A percentile compares a stretch with the other conserved stretches of the same genome.
Evolutionary conservation across 345 rosid species (phyloP).

Genomic region (Eucalyptus paniculata): DNA sequence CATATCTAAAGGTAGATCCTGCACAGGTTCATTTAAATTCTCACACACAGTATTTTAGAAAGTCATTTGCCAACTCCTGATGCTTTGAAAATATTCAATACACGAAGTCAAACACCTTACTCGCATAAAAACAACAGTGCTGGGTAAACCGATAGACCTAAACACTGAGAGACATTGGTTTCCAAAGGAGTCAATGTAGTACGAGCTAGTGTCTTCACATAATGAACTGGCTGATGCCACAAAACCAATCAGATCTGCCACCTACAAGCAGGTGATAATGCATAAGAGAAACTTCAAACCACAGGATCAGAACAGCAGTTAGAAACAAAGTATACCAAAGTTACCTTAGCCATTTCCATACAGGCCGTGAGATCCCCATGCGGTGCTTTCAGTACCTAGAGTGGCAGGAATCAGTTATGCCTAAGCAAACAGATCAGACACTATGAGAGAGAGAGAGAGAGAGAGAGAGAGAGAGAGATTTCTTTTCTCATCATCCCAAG

Average conservation of each 20-base stretch:
- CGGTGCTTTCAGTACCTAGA: slow-evolving; percentile 70
- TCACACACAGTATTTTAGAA: neutral
- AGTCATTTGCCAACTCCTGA: neutral
- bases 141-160: slow-evolving; percentile 79
- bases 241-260: slow-evolving; percentile 92
- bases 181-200: slow-evolving; percentile 76
- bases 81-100: neutral
- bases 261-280: slow-evolving; percentile 18
- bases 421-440: neutral
- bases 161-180: slow-evolving; percentile 77
- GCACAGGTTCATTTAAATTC: neutral
- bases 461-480: neutral
- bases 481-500: neutral
- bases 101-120: slow-evolving; percentile 28
- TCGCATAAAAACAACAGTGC: slow-evolving; percentile 74
- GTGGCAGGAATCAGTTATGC: neutral
- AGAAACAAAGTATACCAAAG: neutral
- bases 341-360: slow-evolving; percentile 95
- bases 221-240: slow-evolving; percentile 64
- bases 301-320: neutral
- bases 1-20: slow-evolving; percentile 68
- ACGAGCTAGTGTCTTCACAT: slow-evolving; percentile 30
- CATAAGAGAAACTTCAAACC: neutral
- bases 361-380: slow-evolving; percentile 73
- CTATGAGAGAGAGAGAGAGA: neutral